Conservation (phyloP, 257 asterid species). For the Solanum chilense region DNA sequence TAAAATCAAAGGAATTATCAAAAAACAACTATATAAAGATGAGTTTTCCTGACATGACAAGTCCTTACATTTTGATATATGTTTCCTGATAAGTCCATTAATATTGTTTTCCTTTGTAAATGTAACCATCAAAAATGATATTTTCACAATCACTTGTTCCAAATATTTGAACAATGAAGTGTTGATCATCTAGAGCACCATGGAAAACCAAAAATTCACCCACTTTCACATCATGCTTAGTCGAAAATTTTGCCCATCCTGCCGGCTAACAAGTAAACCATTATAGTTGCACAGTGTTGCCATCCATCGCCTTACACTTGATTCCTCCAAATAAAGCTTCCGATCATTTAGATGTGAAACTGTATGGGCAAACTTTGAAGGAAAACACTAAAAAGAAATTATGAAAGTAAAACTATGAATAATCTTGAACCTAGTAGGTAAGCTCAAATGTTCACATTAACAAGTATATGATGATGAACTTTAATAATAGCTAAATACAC, state of each 20-base stretch:
- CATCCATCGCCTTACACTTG: not conserved
- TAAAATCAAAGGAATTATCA: not conserved
- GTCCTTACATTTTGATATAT: too few species aligned
- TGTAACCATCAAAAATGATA: not conserved
- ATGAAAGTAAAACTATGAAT: not conserved
- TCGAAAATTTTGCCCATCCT: not conserved
- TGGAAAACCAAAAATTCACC: not conserved
- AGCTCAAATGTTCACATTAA: not conserved
- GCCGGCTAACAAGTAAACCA: not conserved
- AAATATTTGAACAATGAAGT: not conserved
- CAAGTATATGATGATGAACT: too few species aligned
- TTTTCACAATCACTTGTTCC: not conserved
- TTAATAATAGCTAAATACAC: too few species aligned
- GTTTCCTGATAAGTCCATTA: not conserved
- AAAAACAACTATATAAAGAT: not conserved
- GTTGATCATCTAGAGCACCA: rapidly evolving
- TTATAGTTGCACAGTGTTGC: not conserved
- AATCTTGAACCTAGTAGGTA: not conserved
- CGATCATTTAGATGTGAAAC: not conserved
- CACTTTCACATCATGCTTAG: not conserved
- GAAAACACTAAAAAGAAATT: not conserved
- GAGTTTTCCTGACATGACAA: not conserved
- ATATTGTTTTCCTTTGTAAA: not conserved
- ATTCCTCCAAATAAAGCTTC: not conserved
- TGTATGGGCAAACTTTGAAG: not conserved